A percentile compares a stretch with the other conserved stretches of the same genome.
Evolutionary conservation across 2,329 filamentous ascomycete genomes (phyloP).

Genomic region (Nemania sp.): DNA sequence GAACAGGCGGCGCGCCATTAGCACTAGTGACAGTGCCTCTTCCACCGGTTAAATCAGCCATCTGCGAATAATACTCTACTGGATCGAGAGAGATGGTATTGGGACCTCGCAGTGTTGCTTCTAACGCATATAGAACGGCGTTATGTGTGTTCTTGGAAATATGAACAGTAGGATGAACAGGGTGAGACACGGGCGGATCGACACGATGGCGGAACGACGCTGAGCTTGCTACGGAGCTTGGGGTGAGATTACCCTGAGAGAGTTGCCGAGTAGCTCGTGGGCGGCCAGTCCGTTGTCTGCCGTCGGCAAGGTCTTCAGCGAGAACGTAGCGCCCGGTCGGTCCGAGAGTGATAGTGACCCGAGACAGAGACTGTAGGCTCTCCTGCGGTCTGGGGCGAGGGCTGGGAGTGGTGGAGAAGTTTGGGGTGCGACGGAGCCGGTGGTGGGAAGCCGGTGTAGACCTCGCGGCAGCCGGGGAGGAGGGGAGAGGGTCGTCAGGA

Average conservation of each 20-base stretch:
- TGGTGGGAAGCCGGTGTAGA: slow-evolving; percentile 52
- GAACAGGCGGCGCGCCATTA: slow-evolving; percentile 52
- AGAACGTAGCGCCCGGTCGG: slow-evolving; percentile 45
- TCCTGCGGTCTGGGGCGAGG: slow-evolving; percentile 41
- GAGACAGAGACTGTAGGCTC: slow-evolving; percentile 30
- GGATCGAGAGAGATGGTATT: slow-evolving; percentile 81
- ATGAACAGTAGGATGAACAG: slow-evolving; percentile 56
- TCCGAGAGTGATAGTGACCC: slow-evolving; percentile 52
- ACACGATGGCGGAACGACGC: slow-evolving; percentile 36
- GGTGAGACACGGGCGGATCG: slow-evolving; percentile 47
- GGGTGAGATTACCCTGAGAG: slow-evolving; percentile 52
- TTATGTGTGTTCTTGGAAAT: slow-evolving; percentile 85
- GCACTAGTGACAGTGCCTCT: slow-evolving; percentile 60
- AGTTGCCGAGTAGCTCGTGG: slow-evolving; percentile 42
- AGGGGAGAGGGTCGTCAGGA: slow-evolving; percentile 38
- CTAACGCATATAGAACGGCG: slow-evolving; percentile 88
- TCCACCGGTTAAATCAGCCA: slow-evolving; percentile 76
- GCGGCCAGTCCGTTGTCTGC: slow-evolving; percentile 33
- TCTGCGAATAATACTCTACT: slow-evolving; percentile 85
- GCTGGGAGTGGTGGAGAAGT: slow-evolving; percentile 50
- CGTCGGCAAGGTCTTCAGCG: slow-evolving; percentile 37
- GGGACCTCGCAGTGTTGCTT: slow-evolving; percentile 84
- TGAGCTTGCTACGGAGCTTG: slow-evolving; percentile 46
- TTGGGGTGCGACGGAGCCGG: slow-evolving; percentile 56
- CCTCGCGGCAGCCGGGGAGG: slow-evolving; percentile 29